Evolutionary conservation across 495 filamentous ascomycete genomes (phyloP).

Genomic region (Paragyromitra xinjiangensis): DNA sequence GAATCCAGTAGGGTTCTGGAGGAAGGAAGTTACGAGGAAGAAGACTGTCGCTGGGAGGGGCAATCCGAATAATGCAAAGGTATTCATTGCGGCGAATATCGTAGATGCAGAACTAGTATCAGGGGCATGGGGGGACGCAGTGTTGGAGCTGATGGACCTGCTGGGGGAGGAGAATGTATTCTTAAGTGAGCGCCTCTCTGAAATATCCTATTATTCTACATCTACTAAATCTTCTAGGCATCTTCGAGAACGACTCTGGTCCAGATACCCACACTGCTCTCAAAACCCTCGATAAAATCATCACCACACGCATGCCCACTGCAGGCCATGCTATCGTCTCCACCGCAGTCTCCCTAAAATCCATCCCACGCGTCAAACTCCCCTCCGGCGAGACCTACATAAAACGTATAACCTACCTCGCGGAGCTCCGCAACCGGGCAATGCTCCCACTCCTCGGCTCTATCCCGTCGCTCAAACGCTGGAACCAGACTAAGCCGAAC

Average conservation of each 20-base stretch:
- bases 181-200: slow-evolving; percentile 58
- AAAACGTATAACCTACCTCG: slow-evolving; percentile 79
- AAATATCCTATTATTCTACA: not conserved
- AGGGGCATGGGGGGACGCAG: slow-evolving; percentile 72
- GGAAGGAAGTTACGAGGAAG: slow-evolving; percentile 50
- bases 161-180: slow-evolving; percentile 67
- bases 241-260: slow-evolving; percentile 79
- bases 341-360: slow-evolving; percentile 56
- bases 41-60: slow-evolving; percentile 65
- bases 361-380: slow-evolving; percentile 67
- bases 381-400: slow-evolving; percentile 70
- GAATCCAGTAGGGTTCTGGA: slow-evolving; percentile 51
- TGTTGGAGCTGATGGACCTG: slow-evolving; percentile 71
- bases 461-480: slow-evolving; percentile 46
- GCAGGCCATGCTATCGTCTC: slow-evolving; percentile 61
- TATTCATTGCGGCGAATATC: slow-evolving; percentile 80
- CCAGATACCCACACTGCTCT: slow-evolving; percentile 60
- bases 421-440: slow-evolving; percentile 79
- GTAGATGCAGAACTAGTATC: slow-evolving; percentile 71
- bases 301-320: slow-evolving; percentile 65
- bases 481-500: slow-evolving; percentile 15
- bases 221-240: slow-evolving; percentile 39
- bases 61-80: slow-evolving; percentile 70
- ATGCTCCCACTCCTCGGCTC: slow-evolving; percentile 68
- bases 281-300: slow-evolving; percentile 57